phyloP scores from a whole-genome alignment of 2,329 filamentous ascomycete species.

The Amylocarpus encephaloides region DNA sequence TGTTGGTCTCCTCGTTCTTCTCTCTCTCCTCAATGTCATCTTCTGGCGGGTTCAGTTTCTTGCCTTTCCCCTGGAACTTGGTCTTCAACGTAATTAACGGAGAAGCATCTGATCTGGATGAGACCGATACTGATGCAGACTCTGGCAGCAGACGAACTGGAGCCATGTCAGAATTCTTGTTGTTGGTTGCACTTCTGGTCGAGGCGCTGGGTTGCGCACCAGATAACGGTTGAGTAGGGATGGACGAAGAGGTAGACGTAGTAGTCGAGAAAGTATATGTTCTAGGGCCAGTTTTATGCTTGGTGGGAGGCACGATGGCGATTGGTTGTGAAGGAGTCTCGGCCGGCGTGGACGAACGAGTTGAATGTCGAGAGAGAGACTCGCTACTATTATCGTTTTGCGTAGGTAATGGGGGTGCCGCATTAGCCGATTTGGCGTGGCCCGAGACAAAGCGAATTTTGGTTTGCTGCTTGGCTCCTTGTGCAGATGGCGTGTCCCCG shows the following conservation, averaged over 20 bases:
- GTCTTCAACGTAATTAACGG: slow-evolving; percentile 13
- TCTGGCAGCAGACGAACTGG: slow-evolving; percentile 8
- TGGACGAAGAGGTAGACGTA: slow-evolving; percentile 9
- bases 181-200: not conserved
- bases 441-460: no score
- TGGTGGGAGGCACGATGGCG: slow-evolving; percentile 10
- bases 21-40: slow-evolving; percentile 10
- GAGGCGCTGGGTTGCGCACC: slow-evolving; percentile 5
- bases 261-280: slow-evolving; percentile 25
- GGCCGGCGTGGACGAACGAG: slow-evolving; percentile 23
- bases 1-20: slow-evolving; percentile 16
- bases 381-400: slow-evolving; percentile 1
- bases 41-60: not conserved
- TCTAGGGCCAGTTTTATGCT: slow-evolving; percentile 21
- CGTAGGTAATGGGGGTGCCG: not conserved
- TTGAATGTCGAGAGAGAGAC: slow-evolving; percentile 22
- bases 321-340: slow-evolving; percentile 24
- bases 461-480: no score
- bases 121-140: not conserved
- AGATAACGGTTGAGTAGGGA: not conserved
- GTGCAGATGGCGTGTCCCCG: no score
- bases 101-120: slow-evolving; percentile 1
- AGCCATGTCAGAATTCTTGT: slow-evolving; percentile 9
- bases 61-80: slow-evolving; percentile 15
- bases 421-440: not conserved